Evolutionary conservation across 1,284 basidiomycete species (phyloP), one percentile per base, ranked within the genome.

Genomic region (Chiua sp.): DNA sequence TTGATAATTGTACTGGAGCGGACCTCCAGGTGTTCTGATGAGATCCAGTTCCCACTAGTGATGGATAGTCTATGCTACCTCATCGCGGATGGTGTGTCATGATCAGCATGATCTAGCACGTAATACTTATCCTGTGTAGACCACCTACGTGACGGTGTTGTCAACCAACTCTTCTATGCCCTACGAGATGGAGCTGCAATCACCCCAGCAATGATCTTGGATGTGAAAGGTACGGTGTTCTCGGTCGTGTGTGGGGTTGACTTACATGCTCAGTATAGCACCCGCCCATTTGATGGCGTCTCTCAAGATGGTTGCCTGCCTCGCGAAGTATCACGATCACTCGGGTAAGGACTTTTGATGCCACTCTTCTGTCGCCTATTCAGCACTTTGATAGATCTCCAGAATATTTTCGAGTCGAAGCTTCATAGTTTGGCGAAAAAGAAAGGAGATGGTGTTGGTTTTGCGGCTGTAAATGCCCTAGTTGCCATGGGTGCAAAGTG

Each of bases 51-150:
- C 11, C 37, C n/a, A 13, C 30, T 58, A 16, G 39, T 58, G 11
- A 23, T 46, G 13, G 59, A 65, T 13, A 51, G 46, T 4, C 22
- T 64, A 1, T 33, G 22, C n/a, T n/a, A 49, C 12, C 48, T 64
- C 16, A 47, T 61, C 1, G 0, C 50, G 2, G 63, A 57, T 4
- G 35, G 63, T 64, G 18, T 3, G 59, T 48, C 12, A 32, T 22
- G 20, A 30, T 23, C 6, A 30, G 1, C 7, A 3, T 26, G 4
- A 1, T 30, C 8, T 5, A 13, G 12, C 13, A 22, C 6, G 23
- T 35, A 42, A 15, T 6, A 12, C 52, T 51, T 8, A 62, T 46
- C 7, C 11, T 53, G 5, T 44, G 18, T 37, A 57, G 60, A 51
- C 8, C 2, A 44, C 8, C 13, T 53, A 15, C 50, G 47, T 46